Base-by-base conservation (phyloP, 768 basidiomycete species). In the Sporobolomyces pararoseus region DNA sequence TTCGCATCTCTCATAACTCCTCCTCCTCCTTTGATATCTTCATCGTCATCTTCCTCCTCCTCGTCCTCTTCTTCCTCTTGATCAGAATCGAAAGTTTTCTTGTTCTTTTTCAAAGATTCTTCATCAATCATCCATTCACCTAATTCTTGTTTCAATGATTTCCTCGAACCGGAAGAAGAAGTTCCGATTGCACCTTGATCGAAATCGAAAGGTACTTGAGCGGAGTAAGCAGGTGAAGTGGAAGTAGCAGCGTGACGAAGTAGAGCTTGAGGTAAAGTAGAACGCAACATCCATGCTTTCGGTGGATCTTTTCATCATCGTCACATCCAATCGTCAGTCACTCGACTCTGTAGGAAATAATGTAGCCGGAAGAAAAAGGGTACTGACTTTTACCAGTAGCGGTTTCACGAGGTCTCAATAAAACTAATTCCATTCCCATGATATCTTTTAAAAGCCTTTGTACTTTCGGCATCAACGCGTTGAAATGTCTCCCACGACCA, bases 341-440 rank as follows among this genome's bases (percentile, higher is more conserved):
- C n/a, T n/a, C n/a, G n/a, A n/a, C n/a, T n/a, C n/a, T n/a, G n/a
- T n/a, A n/a, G n/a, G 4, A 17, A 9, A 46, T 6, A n/a, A 27
- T 4, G 23, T 44, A n/a, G 27, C 31, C 29, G 27, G 47, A 17
- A 23, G 19, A 17, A n/a, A 17, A 16, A 44, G 21, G 60, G 13
- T 17, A 60, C 66, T 37, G 54, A 71, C 69, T 63, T 44, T 74
- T 71, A 29, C 39, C 63, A 16, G 63, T 29, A 6, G 47, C 59
- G 44, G 53, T 55, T 7, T 62, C 85, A n/a, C 87, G 85, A 0
- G 85, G 81, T 53, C 86, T 85, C 7, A 96, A 83, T 77, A 91
- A 89, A 32, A 88, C 86, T 12, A 96, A 83, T 75, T 95, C 90
- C 86, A 93, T 86, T 3, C 89, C 91, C 73, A 95, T 88, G 0